These are phyloP conservation scores for Cryptococcus sp. DNA, from an alignment of 1,284 basidiomycete genomes.

Conservation along the genomic window DNA sequence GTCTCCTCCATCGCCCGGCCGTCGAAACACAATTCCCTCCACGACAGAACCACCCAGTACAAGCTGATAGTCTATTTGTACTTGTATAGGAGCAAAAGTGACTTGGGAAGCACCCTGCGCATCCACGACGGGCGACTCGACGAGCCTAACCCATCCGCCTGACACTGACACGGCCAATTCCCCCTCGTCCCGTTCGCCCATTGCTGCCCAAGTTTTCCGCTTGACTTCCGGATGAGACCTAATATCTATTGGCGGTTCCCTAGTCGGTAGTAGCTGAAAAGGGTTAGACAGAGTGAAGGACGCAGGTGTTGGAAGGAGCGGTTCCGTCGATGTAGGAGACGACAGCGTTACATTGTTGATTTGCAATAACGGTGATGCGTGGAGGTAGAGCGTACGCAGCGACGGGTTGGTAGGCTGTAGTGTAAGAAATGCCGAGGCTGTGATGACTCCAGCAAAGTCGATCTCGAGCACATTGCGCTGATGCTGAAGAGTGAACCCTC, in stretches of 20 bases:
- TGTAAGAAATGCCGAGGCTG: conserved; percentile 47
- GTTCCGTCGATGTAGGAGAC: conserved; percentile 39
- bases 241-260: conserved; percentile 63
- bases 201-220: conserved; percentile 83
- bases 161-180: conserved; percentile 91
- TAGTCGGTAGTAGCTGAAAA: conserved; percentile 37
- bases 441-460: conserved; percentile 45
- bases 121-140: conserved; percentile 25
- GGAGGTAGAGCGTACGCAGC: conserved; percentile 47
- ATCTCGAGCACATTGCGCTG: conserved; percentile 51
- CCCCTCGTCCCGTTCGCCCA: conserved; percentile 88
- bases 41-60: conserved; percentile 38
- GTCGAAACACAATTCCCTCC: conserved; percentile 49
- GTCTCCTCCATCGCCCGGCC: conserved; percentile 44
- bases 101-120: conserved; percentile 25
- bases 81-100: conserved; percentile 43
- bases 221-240: conserved; percentile 92
- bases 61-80: conserved; percentile 51
- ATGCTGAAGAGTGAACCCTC: conserved; percentile 28
- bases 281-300: conserved; percentile 69
- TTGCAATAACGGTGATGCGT: conserved; percentile 45
- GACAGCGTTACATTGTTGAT: conserved; percentile 47
- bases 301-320: conserved; percentile 64
- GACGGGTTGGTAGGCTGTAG: conserved; percentile 45
- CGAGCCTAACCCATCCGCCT: conserved; percentile 64